Evolutionary conservation across 106 monocot genomes (phyloP), one percentile per base, ranked within the genome.

Genomic region (Dactylorhiza incarnata): DNA sequence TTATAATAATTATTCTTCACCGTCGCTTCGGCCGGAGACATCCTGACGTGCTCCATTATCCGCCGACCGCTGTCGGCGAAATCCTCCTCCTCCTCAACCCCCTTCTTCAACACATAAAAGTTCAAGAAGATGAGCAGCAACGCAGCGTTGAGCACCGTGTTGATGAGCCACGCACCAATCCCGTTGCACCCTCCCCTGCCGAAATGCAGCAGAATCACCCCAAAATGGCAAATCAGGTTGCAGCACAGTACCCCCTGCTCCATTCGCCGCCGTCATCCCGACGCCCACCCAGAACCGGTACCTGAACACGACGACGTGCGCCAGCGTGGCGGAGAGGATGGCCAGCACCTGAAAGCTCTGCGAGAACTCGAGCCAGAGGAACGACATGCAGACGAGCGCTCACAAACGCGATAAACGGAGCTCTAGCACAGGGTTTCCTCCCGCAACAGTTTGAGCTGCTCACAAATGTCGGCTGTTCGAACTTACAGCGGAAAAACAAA

Each of bases 341-440:
- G 89, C 91, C 22, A 84, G 74, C 7, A 97, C 91, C 83, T 97
- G 97, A 77, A 97, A 87, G 25, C 91, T 91, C 80, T 97, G 93
- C 10, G 97, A 97, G 91, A 97, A 97, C 73, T 97, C 97, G 26
- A 97, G 93, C 97, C 97, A 97, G 45, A 97, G 78, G 80, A 97
- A 97, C 25, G 91, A 85, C 89, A 89, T 96, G 78, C 85, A 85
- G 48, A 96, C 65, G 10, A 84, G 74, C 14, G 81, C 80, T n/a
- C n/a, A n/a, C n/a, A n/a, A n/a, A n/a, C n/a, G n/a, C n/a, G n/a
- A n/a, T n/a, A n/a, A n/a, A n/a, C n/a, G n/a, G n/a, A n/a, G n/a
- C n/a, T n/a, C n/a, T n/a, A n/a, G n/a, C n/a, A n/a, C n/a, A n/a
- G n/a, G n/a, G n/a, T n/a, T n/a, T n/a, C n/a, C n/a, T n/a, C n/a